Evolutionary conservation across 345 rosid species (phyloP), one percentile per base, ranked within the genome.

Genomic region (Erucastrum elatum): DNA sequence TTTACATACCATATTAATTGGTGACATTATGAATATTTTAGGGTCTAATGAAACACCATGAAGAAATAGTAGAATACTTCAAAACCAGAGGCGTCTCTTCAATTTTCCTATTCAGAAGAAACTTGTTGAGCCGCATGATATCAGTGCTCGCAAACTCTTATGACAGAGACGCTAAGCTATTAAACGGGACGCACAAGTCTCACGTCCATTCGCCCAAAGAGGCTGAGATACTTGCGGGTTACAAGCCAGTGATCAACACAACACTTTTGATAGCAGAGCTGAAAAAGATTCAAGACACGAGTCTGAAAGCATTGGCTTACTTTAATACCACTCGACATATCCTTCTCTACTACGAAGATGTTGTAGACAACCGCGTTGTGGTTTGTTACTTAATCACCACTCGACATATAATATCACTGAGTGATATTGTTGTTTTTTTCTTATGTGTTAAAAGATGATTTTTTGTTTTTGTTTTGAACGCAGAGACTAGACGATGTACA

Each of bases 181-280:
- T 95, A 29, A 95, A 95, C 39, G 99, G 98, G 53, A 95, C 96
- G 58, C 99, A 93, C 87, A 95, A 93, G 82, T 95, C 99, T 68
- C 99, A 95, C 25, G 94, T 89, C 78, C 99, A 95, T 86, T 93
- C 96, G 16, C 91, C 89, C 29, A 84, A 77, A 13, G 99, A 95
- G 94, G 99, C 99, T 17, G 97, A 87, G 81, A 88, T 93, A 81
- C 89, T 95, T 64, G 99, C 99, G 7, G 87, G 84, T 0, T 95
- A 95, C 83, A 95, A 91, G 74, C 97, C 99, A 71, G 56, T 67
- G 4, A 81, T 95, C 75, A 90, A 93, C 77, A 78, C 98, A 11
- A 85, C 87, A 1, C 77, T 84, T 82, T 84, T 95, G 59, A 37
- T 91, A 60, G 72, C 75, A 9, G 87, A 87, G 65, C 84, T 95